phyloP scores from a whole-genome alignment of 345 rosid species.

The Eucalyptus albens region DNA sequence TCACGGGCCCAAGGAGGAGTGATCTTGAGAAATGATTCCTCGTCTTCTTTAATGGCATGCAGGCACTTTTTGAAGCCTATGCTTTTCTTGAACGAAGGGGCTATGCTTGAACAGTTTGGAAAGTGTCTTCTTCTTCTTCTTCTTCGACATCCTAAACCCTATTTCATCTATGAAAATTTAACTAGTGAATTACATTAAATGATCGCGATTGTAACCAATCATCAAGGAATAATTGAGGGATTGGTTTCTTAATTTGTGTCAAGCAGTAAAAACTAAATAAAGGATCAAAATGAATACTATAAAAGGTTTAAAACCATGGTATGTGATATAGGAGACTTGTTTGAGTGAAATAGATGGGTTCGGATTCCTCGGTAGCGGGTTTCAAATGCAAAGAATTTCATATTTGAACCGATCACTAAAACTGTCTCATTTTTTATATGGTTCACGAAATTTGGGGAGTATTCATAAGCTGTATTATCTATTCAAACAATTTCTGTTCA shows the following conservation, averaged over 20 bases:
- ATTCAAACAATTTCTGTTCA: neutral
- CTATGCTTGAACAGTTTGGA: neutral
- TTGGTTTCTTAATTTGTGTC: neutral
- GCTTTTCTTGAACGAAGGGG: neutral
- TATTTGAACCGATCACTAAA: neutral
- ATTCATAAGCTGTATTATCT: neutral
- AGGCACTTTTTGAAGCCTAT: neutral
- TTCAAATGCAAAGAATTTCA: neutral
- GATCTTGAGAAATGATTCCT: neutral
- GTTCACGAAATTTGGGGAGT: neutral
- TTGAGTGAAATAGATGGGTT: neutral
- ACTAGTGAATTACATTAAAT: neutral
- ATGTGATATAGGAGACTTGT: neutral
- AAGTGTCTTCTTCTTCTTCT: neutral
- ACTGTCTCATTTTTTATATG: neutral
- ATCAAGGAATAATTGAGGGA: neutral
- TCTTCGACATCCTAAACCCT: neutral
- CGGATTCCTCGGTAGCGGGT: neutral
- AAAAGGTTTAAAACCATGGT: neutral
- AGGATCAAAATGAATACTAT: no score
- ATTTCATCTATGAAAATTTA: neutral
- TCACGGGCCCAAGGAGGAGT: neutral
- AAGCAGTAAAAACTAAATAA: neutral
- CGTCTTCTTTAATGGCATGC: neutral
- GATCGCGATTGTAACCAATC: neutral